Evolutionary conservation across 2,329 filamentous ascomycete species (phyloP).

Genomic region (Fusarium napiforme): DNA sequence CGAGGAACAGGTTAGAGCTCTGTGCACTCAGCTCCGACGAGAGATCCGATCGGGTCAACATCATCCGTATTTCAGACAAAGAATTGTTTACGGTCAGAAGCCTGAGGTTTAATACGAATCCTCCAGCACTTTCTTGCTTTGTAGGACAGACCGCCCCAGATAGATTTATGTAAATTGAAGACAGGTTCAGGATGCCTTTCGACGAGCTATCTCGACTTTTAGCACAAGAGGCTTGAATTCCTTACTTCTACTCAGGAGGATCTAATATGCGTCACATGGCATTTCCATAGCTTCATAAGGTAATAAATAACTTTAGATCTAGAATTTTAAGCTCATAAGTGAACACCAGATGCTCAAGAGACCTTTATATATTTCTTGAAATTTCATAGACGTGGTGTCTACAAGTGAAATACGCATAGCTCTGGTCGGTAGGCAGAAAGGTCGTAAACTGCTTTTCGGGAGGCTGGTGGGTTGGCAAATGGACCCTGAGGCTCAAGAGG

Average conservation of each 20-base stretch:
- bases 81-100: constrained; percentile 17
- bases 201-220: too few species aligned
- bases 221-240: background rate
- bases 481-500: background rate
- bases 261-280: too few species aligned
- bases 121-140: fast-evolving
- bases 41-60: constrained; percentile 10
- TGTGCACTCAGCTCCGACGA: constrained; percentile 3
- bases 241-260: background rate
- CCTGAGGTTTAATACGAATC: background rate
- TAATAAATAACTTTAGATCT: fast-evolving
- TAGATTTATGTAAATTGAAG: background rate
- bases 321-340: background rate
- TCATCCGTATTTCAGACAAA: constrained; percentile 20
- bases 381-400: fast-evolving
- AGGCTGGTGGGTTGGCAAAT: background rate
- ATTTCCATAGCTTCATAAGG: fast-evolving
- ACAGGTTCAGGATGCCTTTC: background rate
- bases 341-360: fast-evolving
- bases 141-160: background rate
- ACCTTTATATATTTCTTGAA: too few species aligned
- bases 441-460: background rate
- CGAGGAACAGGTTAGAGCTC: background rate
- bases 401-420: background rate
- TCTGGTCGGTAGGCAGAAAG: background rate